A percentile compares a stretch with the other conserved stretches of the same genome.
Evolutionary conservation across 192 early-diverging fungal species (phyloP).

Genomic region (Coemansia sp.): DNA sequence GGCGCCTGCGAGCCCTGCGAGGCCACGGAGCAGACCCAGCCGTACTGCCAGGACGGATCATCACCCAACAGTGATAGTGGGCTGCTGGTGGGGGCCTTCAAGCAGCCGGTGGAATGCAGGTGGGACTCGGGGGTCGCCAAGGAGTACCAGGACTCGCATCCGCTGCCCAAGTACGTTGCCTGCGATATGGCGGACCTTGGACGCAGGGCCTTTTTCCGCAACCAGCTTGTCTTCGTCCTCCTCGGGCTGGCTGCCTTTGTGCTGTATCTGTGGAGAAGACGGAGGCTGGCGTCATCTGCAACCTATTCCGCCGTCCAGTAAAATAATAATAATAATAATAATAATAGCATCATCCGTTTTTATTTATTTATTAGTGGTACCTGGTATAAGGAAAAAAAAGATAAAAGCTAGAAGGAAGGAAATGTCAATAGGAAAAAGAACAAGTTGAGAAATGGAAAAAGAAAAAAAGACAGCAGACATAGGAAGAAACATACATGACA

Average conservation of each 20-base stretch:
- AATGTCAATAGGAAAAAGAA: not conserved
- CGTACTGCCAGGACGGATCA: constrained; percentile 11
- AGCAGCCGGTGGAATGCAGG: constrained; percentile 36
- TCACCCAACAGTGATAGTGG: no score
- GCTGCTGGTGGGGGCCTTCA: constrained; percentile 16
- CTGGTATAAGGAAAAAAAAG: not conserved
- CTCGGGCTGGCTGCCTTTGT: constrained; percentile 36
- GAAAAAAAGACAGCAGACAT: constrained; percentile 8
- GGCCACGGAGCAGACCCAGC: not conserved
- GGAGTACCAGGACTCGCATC: constrained; percentile 31
- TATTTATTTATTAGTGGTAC: not conserved
- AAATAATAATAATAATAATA: no score
- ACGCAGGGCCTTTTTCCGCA: constrained; percentile 27
- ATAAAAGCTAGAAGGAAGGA: not conserved
- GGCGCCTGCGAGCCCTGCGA: constrained; percentile 18
- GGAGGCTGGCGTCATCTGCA: not conserved
- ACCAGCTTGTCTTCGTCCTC: constrained; percentile 30
- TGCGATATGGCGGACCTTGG: constrained; percentile 16
- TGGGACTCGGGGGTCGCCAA: constrained; percentile 35
- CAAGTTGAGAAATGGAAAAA: not conserved
- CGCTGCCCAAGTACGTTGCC: constrained; percentile 20
- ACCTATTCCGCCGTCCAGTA: not conserved
- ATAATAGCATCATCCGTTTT: not conserved
- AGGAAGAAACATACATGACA: not conserved
- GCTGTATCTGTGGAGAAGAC: constrained; percentile 36